Evolutionary conservation across 1,284 basidiomycete species (phyloP).

Genomic region (Ceratobasidium sp.): DNA sequence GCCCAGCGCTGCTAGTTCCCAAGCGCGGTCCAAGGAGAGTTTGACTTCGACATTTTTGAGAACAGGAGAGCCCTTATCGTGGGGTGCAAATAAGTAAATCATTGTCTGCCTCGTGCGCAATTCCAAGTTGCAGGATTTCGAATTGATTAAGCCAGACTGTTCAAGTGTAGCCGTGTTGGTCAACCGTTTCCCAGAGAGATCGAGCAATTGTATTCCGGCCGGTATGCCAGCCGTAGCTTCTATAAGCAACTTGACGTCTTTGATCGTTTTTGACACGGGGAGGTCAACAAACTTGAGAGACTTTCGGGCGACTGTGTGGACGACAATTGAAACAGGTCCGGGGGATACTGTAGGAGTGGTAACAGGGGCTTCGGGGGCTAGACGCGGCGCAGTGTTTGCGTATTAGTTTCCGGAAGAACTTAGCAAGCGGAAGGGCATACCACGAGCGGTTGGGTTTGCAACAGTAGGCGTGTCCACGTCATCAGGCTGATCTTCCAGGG

Average conservation of each 20-base stretch:
- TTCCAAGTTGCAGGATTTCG: not conserved
- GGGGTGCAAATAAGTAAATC: too few species aligned
- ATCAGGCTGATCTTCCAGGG: not conserved
- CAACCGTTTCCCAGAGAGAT: not conserved
- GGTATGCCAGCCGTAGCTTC: not conserved
- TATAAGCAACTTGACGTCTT: not conserved
- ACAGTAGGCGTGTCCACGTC: too few species aligned
- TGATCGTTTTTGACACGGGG: not conserved
- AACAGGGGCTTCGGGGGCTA: too few species aligned
- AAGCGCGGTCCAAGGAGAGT: not conserved
- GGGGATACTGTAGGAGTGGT: not conserved
- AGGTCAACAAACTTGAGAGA: not conserved
- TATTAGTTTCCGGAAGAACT: not conserved
- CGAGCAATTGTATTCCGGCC: not conserved
- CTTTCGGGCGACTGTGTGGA: not conserved
- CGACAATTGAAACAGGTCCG: not conserved
- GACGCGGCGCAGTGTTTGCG: not conserved
- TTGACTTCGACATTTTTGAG: not conserved
- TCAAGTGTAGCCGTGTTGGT: not conserved
- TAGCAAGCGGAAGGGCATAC: not conserved
- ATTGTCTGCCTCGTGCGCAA: too few species aligned
- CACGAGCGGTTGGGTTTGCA: not conserved
- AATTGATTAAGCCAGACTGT: not conserved
- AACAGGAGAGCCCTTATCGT: too few species aligned
- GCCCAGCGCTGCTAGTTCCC: not conserved